Conservation (phyloP, 2,329 filamentous ascomycete genomes). For the Apiospora phragmitis region DNA sequence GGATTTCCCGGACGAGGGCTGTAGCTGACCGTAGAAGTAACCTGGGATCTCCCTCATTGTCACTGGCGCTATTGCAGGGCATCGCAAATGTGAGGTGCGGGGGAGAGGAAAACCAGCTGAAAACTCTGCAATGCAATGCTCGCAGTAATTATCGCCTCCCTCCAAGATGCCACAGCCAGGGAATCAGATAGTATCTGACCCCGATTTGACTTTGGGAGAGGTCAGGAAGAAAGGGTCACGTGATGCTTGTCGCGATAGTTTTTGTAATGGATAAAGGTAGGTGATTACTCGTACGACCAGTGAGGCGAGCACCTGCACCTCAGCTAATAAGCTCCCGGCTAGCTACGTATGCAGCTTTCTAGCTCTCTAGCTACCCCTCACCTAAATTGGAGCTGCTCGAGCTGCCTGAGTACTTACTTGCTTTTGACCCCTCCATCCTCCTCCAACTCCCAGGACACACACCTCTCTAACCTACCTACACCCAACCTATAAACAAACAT, state of each 20-base stretch:
- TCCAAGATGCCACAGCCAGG: background rate
- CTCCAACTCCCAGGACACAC: background rate
- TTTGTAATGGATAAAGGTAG: background rate
- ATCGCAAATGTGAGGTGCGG: background rate
- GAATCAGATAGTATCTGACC: background rate
- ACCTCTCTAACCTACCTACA: background rate
- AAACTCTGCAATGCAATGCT: background rate
- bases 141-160: background rate
- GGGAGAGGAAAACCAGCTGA: background rate
- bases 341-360: background rate
- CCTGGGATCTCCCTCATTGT: constrained; percentile 46
- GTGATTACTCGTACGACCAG: background rate
- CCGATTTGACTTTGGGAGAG: background rate
- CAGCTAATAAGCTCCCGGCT: background rate
- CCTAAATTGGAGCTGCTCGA: background rate
- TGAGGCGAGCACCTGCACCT: background rate
- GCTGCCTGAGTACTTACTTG: background rate
- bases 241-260: background rate
- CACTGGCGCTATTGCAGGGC: background rate
- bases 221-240: background rate
- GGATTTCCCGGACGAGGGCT: background rate
- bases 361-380: constrained; percentile 4
- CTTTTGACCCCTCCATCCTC: background rate
- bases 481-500: background rate
- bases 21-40: constrained; percentile 51